Percentiles rank a stretch among this genome's conserved stretches.
Conservation (phyloP, 768 basidiomycete species). For the Boletus edulis region DNA sequence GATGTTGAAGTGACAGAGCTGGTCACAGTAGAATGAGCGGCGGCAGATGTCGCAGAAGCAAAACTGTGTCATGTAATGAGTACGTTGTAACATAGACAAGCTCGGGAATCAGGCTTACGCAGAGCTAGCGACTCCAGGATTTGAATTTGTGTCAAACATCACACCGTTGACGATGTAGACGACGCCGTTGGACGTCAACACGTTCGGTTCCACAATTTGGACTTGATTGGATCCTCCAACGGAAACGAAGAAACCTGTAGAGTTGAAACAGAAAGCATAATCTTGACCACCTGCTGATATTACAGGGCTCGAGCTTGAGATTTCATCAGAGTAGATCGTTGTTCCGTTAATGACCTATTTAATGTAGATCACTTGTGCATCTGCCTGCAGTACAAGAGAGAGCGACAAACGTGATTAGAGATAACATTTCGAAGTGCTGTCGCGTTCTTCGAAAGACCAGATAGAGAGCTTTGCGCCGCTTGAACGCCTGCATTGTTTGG, state of each 20-base stretch:
- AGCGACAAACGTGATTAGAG: conserved; percentile 54
- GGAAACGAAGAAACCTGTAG: conserved; percentile 55
- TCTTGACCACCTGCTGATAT: conserved; percentile 59
- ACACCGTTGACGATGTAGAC: conserved; percentile 60
- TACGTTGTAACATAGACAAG: background rate
- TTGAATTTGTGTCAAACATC: conserved; percentile 42
- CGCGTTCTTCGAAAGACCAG: conserved; percentile 40
- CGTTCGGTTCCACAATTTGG: conserved; percentile 54
- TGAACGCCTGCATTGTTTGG: conserved; percentile 54
- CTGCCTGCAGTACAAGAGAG: background rate
- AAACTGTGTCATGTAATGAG: conserved; percentile 22
- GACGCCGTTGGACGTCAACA: conserved; percentile 66
- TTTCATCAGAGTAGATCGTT: conserved; percentile 55
- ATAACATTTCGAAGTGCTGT: conserved; percentile 46
- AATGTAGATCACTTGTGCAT: background rate
- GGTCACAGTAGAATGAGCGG: conserved; percentile 39
- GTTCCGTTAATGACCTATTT: conserved; percentile 64
- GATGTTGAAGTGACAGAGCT: conserved; percentile 38
- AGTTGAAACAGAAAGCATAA: conserved; percentile 51
- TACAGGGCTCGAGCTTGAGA: conserved; percentile 33
- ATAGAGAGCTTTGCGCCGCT: conserved; percentile 32
- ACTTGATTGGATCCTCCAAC: conserved; percentile 44
- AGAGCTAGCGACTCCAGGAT: conserved; percentile 45
- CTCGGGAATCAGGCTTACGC: conserved; percentile 42
- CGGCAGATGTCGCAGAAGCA: conserved; percentile 49